phyloP scores from a whole-genome alignment of 371 early-diverging fungal genomes.

The Mucor racemosus region DNA sequence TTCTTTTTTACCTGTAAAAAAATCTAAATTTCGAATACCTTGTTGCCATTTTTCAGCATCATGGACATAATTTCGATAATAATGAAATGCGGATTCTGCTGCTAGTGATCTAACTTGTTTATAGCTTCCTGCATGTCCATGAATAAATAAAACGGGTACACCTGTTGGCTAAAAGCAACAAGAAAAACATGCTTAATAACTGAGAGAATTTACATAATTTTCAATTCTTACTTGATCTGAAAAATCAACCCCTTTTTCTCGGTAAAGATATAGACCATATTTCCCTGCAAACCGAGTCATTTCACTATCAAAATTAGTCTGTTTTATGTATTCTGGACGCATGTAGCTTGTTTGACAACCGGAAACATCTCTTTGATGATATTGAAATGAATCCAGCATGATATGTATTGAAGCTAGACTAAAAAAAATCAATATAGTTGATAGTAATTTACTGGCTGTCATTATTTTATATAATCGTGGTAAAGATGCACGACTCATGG shows the following conservation, averaged over 20 bases:
- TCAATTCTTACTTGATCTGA: slow-evolving; percentile 43
- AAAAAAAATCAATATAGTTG: slow-evolving; percentile 31
- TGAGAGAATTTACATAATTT: background rate
- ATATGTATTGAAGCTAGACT: slow-evolving; percentile 35
- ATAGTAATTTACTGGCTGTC: slow-evolving; percentile 18
- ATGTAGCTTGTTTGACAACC: slow-evolving; percentile 85
- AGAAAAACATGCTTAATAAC: background rate
- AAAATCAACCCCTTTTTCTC: slow-evolving; percentile 70
- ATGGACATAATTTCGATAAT: slow-evolving; percentile 52
- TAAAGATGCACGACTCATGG: slow-evolving; percentile 15
- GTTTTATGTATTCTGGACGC: slow-evolving; percentile 75
- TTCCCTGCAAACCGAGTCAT: slow-evolving; percentile 76
- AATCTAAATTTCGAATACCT: slow-evolving; percentile 69
- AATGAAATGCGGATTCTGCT: slow-evolving; percentile 65
- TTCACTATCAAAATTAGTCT: slow-evolving; percentile 64
- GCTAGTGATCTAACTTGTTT: slow-evolving; percentile 90
- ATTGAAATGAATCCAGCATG: slow-evolving; percentile 61
- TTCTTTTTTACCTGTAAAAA: slow-evolving; percentile 74
- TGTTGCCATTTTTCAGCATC: slow-evolving; percentile 34
- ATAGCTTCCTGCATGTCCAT: slow-evolving; percentile 94
- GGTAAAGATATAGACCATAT: slow-evolving; percentile 80
- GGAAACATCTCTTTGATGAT: slow-evolving; percentile 67
- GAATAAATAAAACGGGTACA: slow-evolving; percentile 91
- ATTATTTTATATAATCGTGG: slow-evolving; percentile 31
- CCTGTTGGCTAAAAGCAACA: slow-evolving; percentile 53